Evolutionary conservation across 2,329 filamentous ascomycete species (phyloP), one percentile per base, ranked within the genome.

Genomic region (Karstenula rhodostoma): DNA sequence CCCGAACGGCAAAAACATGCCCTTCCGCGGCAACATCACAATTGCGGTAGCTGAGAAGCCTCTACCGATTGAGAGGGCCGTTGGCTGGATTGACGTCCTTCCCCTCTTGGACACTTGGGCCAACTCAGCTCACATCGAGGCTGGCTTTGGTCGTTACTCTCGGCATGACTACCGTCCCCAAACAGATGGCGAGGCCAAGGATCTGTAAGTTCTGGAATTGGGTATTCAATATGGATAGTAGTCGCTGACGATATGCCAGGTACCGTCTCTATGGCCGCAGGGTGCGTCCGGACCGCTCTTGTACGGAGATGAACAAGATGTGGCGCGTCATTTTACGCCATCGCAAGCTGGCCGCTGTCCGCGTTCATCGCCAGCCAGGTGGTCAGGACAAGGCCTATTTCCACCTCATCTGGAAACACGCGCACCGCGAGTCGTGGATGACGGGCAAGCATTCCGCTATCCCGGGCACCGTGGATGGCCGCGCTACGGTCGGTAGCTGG

Each of bases 101-200:
- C 67, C 68, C 2, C 53, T 75, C 9, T 62, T 76, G 10, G 61
- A 71, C 9, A 44, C 71, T 1, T 76, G 72, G 72, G 72, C 72
- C 5, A 75, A 76, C 50, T 67, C 62, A 13, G 57, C 62, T 46
- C 68, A 67, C 49, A 67, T 76, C 22, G 65, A 73, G 50, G 69
- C 70, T 10, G 72, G 69, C 2, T 74, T 76, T 40, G 72, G 73
- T 9, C 65, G 72, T 6, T 76, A 75, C 32, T 44, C 65, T n/a
- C 59, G 61, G 17, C 23, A 10, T 3, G 15, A 35, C 4, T 71
- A 71, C 37, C 19, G 56, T 3, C 62, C 67, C 3, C 59, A 63
- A 35, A n/a, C n/a, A 6, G 72, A 76, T 43, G 71, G 70, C 2
- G 72, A 76, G 33, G 68, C 70, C 8, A 76, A 74, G 56, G 73